Evolutionary conservation across 2,329 filamentous ascomycete genomes (phyloP), one percentile per base, ranked within the genome.

Genomic region (Penicillium sp.): DNA sequence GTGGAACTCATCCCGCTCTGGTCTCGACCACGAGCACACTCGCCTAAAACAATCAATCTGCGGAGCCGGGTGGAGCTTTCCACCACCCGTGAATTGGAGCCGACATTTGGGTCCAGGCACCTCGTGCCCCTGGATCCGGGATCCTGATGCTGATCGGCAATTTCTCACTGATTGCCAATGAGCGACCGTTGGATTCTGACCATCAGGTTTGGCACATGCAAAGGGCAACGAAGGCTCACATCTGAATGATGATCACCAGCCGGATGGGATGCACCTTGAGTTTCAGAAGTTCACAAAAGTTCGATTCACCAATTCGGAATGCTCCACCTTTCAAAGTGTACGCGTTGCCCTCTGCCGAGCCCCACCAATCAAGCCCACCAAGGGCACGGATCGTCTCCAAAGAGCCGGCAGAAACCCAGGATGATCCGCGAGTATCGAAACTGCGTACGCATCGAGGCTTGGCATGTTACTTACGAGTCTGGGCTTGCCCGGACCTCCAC

Each of bases 321-420:
- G 58, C 51, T 31, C 55, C 54, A 60, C 57, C 42, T 15, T 12
- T 31, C 26, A 45, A 42, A 47, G 42, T 49, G 52, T 58, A 63
- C 63, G 61, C 60, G 63, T 65, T 54, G 51, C 50, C 51, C 47
- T 49, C 47, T 54, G 47, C 47, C 16, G 44, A 24, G 45, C 49
- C 31, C 55, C 49, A 47, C 63, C 63, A 65, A 63, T 63, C 46
- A 63, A 36, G 15, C n/a, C 16, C 36, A 39, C 33, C 39, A 49
- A 21, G 33, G 26, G 61, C 58, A 64, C 53, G 54, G 61, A 57
- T 64, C 53, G 53, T 60, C 53, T 16, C 44, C 51, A 41, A 55
- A 54, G 38, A 51, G 33, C 46, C 53, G 54, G 53, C 44, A 57
- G 56, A 51, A 58, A 42, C 23, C 21, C 31, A 46, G 52, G 39